phyloP scores from a whole-genome alignment of 441 rosid genomes.

The Euphorbia celastroides region DNA sequence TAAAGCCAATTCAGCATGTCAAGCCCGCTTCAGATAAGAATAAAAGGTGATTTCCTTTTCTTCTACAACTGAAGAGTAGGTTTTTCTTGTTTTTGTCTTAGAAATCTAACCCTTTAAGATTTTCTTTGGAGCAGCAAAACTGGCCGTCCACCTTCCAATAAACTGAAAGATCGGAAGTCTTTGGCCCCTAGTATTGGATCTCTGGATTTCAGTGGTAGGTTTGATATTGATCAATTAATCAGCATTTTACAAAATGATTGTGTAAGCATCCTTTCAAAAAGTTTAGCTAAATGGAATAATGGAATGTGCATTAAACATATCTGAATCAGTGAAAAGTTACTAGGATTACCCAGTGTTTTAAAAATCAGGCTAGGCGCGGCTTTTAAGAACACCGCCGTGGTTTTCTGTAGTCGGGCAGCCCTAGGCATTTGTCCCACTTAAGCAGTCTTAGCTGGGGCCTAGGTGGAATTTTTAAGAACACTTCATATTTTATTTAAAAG shows the following conservation, averaged over 20 bases:
- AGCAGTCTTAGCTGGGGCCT: too few relatives aligned
- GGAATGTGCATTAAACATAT: slow-evolving; percentile 1
- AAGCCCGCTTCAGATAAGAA: slow-evolving; percentile 64
- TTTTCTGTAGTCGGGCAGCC: too few relatives aligned
- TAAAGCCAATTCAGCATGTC: slow-evolving; percentile 50
- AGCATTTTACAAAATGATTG: slow-evolving; percentile 7
- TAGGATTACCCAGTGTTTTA: too few relatives aligned
- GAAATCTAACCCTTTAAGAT: slow-evolving; percentile 7
- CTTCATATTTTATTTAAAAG: too few relatives aligned
- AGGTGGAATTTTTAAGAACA: too few relatives aligned
- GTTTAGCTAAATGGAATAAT: not conserved
- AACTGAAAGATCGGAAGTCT: slow-evolving; percentile 73
- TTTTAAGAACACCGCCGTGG: too few relatives aligned
- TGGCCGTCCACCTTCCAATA: slow-evolving; percentile 88
- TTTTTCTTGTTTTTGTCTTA: not conserved
- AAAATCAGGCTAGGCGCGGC: too few relatives aligned
- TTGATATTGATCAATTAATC: not conserved
- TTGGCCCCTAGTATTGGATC: slow-evolving; percentile 39
- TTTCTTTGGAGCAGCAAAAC: slow-evolving; percentile 53
- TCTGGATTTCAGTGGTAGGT: slow-evolving; percentile 58
- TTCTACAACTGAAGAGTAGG: not conserved
- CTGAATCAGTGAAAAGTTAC: too few relatives aligned
- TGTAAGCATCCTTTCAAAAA: not conserved
- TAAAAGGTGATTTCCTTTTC: slow-evolving; percentile 43
- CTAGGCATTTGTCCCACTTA: too few relatives aligned